A percentile compares a stretch with the other conserved stretches of the same genome.
phyloP scores from a whole-genome alignment of 352 stramenopile genomes.

The Pythium rishiriense region DNA sequence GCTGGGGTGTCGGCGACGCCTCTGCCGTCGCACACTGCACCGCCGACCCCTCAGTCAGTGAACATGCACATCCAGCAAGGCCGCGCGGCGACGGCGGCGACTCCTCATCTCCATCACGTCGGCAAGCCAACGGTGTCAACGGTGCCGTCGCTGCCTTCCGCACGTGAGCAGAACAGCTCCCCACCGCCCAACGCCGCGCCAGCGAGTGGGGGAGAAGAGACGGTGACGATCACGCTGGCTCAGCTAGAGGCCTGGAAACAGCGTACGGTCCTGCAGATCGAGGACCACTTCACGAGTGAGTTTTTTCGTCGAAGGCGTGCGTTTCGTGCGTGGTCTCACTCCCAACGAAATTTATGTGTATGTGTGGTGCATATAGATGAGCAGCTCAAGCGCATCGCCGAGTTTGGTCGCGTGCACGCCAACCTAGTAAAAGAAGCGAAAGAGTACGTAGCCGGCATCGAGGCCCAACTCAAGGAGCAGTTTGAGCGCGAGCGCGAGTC shows the following conservation, averaged over 20 bases:
- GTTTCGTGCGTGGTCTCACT: not conserved
- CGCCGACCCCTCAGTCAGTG: not conserved
- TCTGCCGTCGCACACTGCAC: not conserved
- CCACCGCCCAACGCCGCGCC: not conserved
- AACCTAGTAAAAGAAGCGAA: slow-evolving; percentile 67
- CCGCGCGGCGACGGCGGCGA: not conserved
- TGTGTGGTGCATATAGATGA: slow-evolving; percentile 39
- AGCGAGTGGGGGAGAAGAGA: slow-evolving; percentile 29
- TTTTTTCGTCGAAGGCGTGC: slow-evolving; percentile 15
- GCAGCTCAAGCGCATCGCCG: slow-evolving; percentile 74
- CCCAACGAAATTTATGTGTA: no score
- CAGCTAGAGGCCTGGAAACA: slow-evolving; percentile 69
- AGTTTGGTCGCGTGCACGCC: slow-evolving; percentile 73
- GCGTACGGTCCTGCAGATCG: slow-evolving; percentile 53
- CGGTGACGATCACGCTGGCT: slow-evolving; percentile 35
- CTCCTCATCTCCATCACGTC: slow-evolving; percentile 5
- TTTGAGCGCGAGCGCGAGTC: slow-evolving; percentile 47
- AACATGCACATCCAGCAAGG: slow-evolving; percentile 13
- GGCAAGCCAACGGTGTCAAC: slow-evolving; percentile 18
- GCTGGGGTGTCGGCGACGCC: not conserved
- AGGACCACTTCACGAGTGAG: slow-evolving; percentile 71
- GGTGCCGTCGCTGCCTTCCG: slow-evolving; percentile 1
- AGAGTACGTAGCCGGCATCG: slow-evolving; percentile 60
- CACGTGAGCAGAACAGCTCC: not conserved
- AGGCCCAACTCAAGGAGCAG: slow-evolving; percentile 50